Conservation (phyloP, 2,329 filamentous ascomycete genomes). For the Colletotrichum neosansevieriae region DNA sequence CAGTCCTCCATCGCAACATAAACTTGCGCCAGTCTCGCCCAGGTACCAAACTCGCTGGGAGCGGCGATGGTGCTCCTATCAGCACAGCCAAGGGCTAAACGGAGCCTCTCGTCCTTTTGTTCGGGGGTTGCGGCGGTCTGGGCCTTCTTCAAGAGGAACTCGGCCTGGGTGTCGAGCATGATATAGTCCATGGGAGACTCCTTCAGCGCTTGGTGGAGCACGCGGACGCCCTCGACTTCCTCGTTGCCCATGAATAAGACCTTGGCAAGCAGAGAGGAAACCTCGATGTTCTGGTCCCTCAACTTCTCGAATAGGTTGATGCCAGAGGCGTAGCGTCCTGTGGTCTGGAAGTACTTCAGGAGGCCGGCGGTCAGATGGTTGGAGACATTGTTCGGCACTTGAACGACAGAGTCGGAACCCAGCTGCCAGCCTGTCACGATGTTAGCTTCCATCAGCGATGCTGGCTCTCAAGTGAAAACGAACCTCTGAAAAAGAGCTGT, state of each 20-base stretch:
- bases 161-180: conserved; percentile 92
- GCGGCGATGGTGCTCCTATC: conserved; percentile 95
- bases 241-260: conserved; percentile 96
- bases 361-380: conserved; percentile 96
- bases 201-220: conserved; percentile 88
- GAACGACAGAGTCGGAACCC: conserved; percentile 95
- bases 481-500: conserved; percentile 93
- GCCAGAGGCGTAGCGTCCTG: conserved; percentile 91
- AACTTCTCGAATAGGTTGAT: conserved; percentile 99
- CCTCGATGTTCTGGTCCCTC: conserved; percentile 88
- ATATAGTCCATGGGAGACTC: conserved; percentile 98
- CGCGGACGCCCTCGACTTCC: conserved; percentile 92
- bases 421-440: conserved; percentile 82
- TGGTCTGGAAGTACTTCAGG: conserved; percentile 94
- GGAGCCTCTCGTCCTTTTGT: conserved; percentile 74
- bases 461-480: conserved; percentile 27
- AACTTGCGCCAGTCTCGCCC: conserved; percentile 92
- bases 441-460: conserved; percentile 41
- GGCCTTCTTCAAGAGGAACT: conserved; percentile 91
- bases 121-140: conserved; percentile 64
- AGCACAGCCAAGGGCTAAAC: conserved; percentile 90
- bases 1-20: conserved; percentile 96
- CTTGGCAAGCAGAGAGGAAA: conserved; percentile 90
- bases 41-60: conserved; percentile 96
- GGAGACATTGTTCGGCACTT: conserved; percentile 95